Conservation (phyloP, 2,329 filamentous ascomycete species). For the Cladophialophora bantiana region DNA sequence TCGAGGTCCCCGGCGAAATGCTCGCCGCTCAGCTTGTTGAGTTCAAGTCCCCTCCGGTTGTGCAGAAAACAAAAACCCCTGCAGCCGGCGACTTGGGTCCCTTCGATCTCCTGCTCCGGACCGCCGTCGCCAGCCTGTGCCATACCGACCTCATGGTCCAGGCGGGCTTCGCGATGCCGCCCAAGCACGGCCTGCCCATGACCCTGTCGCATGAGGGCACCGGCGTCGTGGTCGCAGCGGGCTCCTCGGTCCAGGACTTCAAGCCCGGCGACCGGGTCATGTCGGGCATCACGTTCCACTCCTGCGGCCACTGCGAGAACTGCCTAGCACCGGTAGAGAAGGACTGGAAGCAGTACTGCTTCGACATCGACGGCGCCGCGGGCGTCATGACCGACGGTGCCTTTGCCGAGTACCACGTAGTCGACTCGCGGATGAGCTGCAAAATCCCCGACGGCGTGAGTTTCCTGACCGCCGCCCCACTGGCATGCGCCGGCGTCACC, state of each 20-base stretch:
- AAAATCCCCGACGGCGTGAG: conserved; percentile 57
- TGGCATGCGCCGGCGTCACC: conserved; percentile 64
- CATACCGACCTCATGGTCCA: conserved; percentile 67
- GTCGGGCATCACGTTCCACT: conserved; percentile 60
- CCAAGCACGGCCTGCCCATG: conserved; percentile 55
- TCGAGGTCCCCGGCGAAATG: neutral
- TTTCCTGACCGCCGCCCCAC: conserved; percentile 61
- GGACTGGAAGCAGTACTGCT: conserved; percentile 61
- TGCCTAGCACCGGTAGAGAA: conserved; percentile 45
- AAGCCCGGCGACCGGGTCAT: conserved; percentile 61
- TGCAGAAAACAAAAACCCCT: neutral
- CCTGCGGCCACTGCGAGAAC: conserved; percentile 61
- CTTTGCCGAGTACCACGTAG: conserved; percentile 64
- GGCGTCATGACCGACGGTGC: conserved; percentile 61
- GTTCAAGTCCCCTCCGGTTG: neutral
- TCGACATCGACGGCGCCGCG: conserved; percentile 52
- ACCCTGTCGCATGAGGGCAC: conserved; percentile 65
- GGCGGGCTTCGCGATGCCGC: conserved; percentile 48
- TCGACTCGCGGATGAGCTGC: conserved; percentile 57
- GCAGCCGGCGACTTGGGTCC: conserved; percentile 30
- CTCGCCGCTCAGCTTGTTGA: neutral
- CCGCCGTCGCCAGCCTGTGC: conserved; percentile 66
- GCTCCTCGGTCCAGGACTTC: conserved; percentile 51
- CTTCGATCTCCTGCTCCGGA: conserved; percentile 64
- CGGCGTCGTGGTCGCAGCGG: conserved; percentile 60